A percentile compares a stretch with the other conserved stretches of the same genome.
Conservation (phyloP, 805 yeast species). For the Kluyveromyces aestuarii region DNA sequence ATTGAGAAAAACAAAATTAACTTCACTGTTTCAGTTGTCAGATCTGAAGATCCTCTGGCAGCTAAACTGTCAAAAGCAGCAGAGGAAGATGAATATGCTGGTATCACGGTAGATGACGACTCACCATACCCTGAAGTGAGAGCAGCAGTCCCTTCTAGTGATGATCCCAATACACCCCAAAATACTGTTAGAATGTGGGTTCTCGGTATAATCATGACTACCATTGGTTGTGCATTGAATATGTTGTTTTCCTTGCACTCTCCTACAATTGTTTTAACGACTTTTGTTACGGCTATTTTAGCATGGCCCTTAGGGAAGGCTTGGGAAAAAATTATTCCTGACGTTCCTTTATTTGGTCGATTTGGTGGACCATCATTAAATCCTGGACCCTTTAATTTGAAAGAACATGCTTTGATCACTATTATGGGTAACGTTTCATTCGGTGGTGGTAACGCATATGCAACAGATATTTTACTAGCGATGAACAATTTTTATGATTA, state of each 20-base stretch:
- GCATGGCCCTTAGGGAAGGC: conserved; percentile 51
- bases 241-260: conserved; percentile 48
- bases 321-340: conserved; percentile 36
- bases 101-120: conserved; percentile 22
- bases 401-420: conserved; percentile 53
- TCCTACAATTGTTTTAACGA: conserved; percentile 43
- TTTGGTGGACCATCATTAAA: conserved; percentile 29
- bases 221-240: conserved; percentile 52
- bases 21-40: conserved; percentile 1
- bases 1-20: conserved; percentile 1
- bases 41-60: neutral
- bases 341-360: conserved; percentile 22
- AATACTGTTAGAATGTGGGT: conserved; percentile 49
- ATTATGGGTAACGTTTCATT: conserved; percentile 37
- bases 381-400: conserved; percentile 54
- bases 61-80: conserved; percentile 1
- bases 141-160: conserved; percentile 52
- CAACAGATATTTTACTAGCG: conserved; percentile 48
- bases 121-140: conserved; percentile 63
- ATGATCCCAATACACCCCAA: conserved; percentile 39
- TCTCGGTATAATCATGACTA: conserved; percentile 42
- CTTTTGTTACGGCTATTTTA: conserved; percentile 49
- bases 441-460: conserved; percentile 43
- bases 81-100: conserved; percentile 7
- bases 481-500: conserved; percentile 39